Evolutionary conservation across 1,284 basidiomycete species (phyloP).

Genomic region (Microbotryum lychnidis-dioicae): DNA sequence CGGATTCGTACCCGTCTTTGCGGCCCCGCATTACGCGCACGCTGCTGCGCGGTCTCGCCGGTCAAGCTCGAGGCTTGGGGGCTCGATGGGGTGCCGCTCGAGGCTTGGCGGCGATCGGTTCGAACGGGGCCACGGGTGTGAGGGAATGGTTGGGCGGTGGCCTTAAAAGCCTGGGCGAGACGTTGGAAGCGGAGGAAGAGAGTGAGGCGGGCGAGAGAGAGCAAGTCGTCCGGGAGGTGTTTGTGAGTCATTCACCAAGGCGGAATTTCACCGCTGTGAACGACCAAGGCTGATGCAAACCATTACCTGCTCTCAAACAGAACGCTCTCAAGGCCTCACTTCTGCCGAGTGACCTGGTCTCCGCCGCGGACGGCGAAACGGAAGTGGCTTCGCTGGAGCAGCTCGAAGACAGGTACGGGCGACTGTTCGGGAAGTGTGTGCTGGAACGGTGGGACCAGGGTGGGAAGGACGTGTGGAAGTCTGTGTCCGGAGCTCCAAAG

Average conservation of each 20-base stretch:
- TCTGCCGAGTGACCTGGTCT: background rate
- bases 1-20: slow-evolving; percentile 63
- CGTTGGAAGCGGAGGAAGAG: slow-evolving; percentile 66
- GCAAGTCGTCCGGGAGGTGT: slow-evolving; percentile 22
- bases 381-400: background rate
- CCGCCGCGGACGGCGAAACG: background rate
- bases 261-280: background rate
- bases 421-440: slow-evolving; percentile 13
- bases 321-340: slow-evolving; percentile 11
- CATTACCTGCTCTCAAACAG: background rate
- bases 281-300: background rate
- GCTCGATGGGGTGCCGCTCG: slow-evolving; percentile 71
- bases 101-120: slow-evolving; percentile 60
- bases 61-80: slow-evolving; percentile 50
- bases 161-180: slow-evolving; percentile 47
- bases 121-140: slow-evolving; percentile 52
- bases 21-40: slow-evolving; percentile 87
- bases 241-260: slow-evolving; percentile 13
- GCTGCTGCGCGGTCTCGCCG: slow-evolving; percentile 65
- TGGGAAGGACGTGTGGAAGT: slow-evolving; percentile 13
- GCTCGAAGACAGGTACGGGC: slow-evolving; percentile 14
- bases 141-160: slow-evolving; percentile 38
- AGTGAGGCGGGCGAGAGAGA: slow-evolving; percentile 51
- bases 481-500: background rate
- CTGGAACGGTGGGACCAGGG: slow-evolving; percentile 12